Evolutionary conservation across 805 yeast species (phyloP).

Genomic region (Saturnispora mendoncae): DNA sequence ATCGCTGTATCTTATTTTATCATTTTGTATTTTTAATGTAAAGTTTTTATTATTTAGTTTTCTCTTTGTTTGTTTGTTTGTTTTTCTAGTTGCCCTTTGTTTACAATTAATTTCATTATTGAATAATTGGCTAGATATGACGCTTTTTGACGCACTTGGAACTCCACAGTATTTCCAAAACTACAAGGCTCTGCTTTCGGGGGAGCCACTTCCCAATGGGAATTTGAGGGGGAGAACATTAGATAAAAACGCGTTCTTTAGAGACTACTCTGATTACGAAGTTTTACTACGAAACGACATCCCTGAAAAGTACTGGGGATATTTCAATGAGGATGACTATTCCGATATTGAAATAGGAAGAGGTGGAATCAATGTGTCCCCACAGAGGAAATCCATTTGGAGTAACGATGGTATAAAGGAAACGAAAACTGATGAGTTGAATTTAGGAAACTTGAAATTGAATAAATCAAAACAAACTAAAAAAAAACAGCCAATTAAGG

Average conservation of each 20-base stretch:
- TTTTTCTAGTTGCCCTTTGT: conserved; percentile 1
- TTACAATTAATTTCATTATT: conserved; percentile 1
- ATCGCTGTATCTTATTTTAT: too few relatives aligned
- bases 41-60: too few relatives aligned
- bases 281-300: conserved; percentile 23
- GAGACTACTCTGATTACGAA: conserved; percentile 25
- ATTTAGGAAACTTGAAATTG: conserved; percentile 17
- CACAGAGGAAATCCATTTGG: conserved; percentile 7
- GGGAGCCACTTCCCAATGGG: conserved; percentile 24
- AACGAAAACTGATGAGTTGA: conserved; percentile 19
- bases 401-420: conserved; percentile 19
- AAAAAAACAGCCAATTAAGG: conserved; percentile 1
- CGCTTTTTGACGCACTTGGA: conserved; percentile 19
- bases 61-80: too few relatives aligned
- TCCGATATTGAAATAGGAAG: conserved; percentile 24
- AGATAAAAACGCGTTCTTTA: conserved; percentile 16
- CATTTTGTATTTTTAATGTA: too few relatives aligned
- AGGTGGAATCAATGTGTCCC: conserved; percentile 9
- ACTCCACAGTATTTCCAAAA: conserved; percentile 22
- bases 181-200: conserved; percentile 21
- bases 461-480: conserved; percentile 5
- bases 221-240: conserved; percentile 24
- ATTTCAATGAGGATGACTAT: conserved; percentile 14
- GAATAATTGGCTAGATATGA: conserved; percentile 15
- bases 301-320: conserved; percentile 22